A percentile compares a stretch with the other conserved stretches of the same genome.
Conservation (phyloP, 2,329 filamentous ascomycete genomes). For the Eutypella sp. region DNA sequence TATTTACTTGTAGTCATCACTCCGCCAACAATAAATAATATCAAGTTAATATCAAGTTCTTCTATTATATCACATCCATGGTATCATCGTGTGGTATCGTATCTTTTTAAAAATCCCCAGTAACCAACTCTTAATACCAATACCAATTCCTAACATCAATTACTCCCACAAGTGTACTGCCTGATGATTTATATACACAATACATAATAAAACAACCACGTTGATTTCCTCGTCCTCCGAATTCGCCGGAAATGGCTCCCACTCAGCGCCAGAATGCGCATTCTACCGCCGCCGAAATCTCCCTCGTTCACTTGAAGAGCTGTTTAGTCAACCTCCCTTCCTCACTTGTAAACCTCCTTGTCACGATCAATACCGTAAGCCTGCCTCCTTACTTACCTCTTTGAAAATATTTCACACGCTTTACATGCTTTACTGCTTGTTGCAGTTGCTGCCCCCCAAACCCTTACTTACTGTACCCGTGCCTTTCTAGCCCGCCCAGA, state of each 20-base stretch:
- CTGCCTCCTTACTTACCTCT: neutral
- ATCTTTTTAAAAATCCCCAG: too few relatives aligned
- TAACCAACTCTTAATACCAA: neutral
- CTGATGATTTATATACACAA: neutral
- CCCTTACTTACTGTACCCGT: constrained; percentile 15
- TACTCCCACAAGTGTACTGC: neutral
- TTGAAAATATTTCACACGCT: too few relatives aligned
- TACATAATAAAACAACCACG: neutral
- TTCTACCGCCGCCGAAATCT: constrained; percentile 74
- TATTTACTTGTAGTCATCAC: too few relatives aligned
- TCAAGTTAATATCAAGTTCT: too few relatives aligned
- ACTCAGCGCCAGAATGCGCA: constrained; percentile 49
- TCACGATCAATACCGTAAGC: constrained; percentile 84
- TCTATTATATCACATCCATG: too few relatives aligned
- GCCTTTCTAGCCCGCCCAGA: constrained; percentile 71
- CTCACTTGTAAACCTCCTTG: constrained; percentile 75
- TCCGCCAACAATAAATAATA: too few relatives aligned
- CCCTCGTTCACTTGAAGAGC: constrained; percentile 82
- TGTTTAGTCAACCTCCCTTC: constrained; percentile 91
- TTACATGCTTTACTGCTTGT: neutral
- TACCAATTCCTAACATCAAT: neutral
- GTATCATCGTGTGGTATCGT: too few relatives aligned
- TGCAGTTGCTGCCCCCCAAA: neutral
- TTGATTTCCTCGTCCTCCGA: too few relatives aligned
- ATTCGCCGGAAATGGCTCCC: constrained; percentile 23